Evolutionary conservation across 2,329 filamentous ascomycete species (phyloP).

Genomic region (Colletotrichum aenigma): DNA sequence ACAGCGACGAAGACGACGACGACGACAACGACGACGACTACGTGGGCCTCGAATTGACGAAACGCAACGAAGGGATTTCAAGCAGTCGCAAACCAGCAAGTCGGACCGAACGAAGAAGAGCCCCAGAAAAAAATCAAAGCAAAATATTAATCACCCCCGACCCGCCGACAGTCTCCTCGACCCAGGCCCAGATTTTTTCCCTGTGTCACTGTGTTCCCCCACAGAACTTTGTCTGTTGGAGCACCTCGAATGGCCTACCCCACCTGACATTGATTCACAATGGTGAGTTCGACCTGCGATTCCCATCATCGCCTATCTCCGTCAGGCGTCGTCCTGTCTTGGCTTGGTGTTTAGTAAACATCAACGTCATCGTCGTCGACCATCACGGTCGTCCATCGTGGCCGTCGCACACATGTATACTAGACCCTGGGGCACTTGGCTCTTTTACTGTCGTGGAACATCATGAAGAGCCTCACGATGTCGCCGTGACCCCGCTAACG

Average conservation of each 20-base stretch:
- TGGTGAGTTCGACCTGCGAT: slow-evolving; percentile 9
- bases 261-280: slow-evolving; percentile 12
- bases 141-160: neutral
- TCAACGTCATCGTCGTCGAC: neutral
- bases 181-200: slow-evolving; percentile 1
- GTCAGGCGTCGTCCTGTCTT: neutral
- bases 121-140: neutral
- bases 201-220: neutral
- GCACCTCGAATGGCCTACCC: slow-evolving; percentile 19
- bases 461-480: neutral
- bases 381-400: neutral
- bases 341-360: neutral
- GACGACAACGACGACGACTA: neutral
- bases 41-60: neutral
- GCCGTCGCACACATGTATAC: neutral
- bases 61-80: neutral
- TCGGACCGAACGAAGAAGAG: neutral
- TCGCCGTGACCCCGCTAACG: neutral
- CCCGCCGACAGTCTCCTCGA: neutral
- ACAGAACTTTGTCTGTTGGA: slow-evolving; percentile 16
- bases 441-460: neutral
- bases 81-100: neutral
- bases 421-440: neutral
- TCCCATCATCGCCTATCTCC: slow-evolving; percentile 1
- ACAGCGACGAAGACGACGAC: neutral